Evolutionary conservation across 164 flowering plant genomes (phyloP).

Genomic region (Berberis vulgaris): DNA sequence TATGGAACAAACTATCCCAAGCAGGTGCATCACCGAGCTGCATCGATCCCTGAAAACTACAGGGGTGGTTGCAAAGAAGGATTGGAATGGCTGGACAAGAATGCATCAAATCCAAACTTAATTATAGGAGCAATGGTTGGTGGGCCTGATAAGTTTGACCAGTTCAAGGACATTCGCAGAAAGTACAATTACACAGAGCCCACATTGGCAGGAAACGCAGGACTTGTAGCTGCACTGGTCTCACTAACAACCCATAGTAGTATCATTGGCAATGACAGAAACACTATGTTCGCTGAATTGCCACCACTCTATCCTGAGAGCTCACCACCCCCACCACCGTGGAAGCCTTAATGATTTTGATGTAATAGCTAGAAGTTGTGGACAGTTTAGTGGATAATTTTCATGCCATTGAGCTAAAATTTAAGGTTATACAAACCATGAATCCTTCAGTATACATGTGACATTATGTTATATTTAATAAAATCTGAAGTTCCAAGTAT

Average conservation of each 20-base stretch:
- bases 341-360: conserved; percentile 44
- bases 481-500: no score
- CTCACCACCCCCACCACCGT: conserved; percentile 68
- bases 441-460: no score
- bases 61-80: conserved; percentile 62
- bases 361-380: neutral
- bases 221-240: conserved; percentile 75
- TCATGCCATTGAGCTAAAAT: no score
- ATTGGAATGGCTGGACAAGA: conserved; percentile 44
- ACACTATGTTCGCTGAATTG: conserved; percentile 54
- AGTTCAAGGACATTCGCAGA: conserved; percentile 43
- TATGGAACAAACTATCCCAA: conserved; percentile 56
- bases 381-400: neutral
- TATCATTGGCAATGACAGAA: conserved; percentile 26
- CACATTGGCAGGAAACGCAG: conserved; percentile 81
- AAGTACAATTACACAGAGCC: conserved; percentile 63
- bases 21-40: conserved; percentile 76
- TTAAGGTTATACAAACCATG: no score
- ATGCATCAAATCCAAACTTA: conserved; percentile 51
- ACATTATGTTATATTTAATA: no score
- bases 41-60: conserved; percentile 56
- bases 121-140: conserved; percentile 91
- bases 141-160: conserved; percentile 66
- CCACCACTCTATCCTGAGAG: conserved; percentile 44
- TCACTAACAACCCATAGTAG: conserved; percentile 40